Conservation (phyloP, 192 early-diverging fungal species). For the Chytriomyces sp. region DNA sequence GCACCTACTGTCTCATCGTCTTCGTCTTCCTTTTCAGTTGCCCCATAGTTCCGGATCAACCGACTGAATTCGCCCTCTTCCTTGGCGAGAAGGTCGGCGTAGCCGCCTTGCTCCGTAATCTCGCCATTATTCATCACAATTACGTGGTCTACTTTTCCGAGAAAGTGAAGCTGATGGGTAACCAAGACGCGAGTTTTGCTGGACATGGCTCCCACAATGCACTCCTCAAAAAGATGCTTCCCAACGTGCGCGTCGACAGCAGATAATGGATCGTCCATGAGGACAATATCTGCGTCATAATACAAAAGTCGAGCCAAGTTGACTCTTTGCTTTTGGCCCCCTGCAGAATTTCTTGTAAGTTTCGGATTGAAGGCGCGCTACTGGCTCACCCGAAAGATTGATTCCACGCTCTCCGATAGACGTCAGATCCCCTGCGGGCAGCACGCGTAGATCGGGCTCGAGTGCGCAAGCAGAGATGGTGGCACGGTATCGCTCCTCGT, state of each 20-base stretch:
- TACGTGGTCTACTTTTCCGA: slow-evolving; percentile 67
- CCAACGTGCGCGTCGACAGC: slow-evolving; percentile 58
- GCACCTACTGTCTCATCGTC: not conserved
- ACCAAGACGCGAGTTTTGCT: slow-evolving; percentile 70
- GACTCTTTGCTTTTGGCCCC: slow-evolving; percentile 85
- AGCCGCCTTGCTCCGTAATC: slow-evolving; percentile 61
- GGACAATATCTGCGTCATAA: slow-evolving; percentile 53
- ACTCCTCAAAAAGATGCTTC: slow-evolving; percentile 68
- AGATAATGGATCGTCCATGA: slow-evolving; percentile 46
- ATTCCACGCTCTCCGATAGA: slow-evolving; percentile 58
- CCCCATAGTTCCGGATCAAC: slow-evolving; percentile 19
- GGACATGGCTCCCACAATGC: slow-evolving; percentile 60
- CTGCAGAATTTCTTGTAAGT: too few species aligned
- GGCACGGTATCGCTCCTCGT: slow-evolving; percentile 59
- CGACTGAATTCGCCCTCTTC: slow-evolving; percentile 28
- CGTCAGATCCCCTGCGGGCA: slow-evolving; percentile 66
- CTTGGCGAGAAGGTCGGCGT: slow-evolving; percentile 51
- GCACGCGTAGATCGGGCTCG: slow-evolving; percentile 62
- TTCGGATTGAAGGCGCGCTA: too few species aligned
- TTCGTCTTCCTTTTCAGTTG: slow-evolving; percentile 1
- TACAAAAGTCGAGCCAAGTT: slow-evolving; percentile 81
- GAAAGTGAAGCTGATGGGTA: slow-evolving; percentile 66
- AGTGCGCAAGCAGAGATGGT: slow-evolving; percentile 74
- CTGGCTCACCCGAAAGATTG: slow-evolving; percentile 59
- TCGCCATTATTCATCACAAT: slow-evolving; percentile 64